These are phyloP conservation scores for Theobroma grandiflorum DNA, from an alignment of 441 rosid genomes.

Conservation along the genomic window DNA sequence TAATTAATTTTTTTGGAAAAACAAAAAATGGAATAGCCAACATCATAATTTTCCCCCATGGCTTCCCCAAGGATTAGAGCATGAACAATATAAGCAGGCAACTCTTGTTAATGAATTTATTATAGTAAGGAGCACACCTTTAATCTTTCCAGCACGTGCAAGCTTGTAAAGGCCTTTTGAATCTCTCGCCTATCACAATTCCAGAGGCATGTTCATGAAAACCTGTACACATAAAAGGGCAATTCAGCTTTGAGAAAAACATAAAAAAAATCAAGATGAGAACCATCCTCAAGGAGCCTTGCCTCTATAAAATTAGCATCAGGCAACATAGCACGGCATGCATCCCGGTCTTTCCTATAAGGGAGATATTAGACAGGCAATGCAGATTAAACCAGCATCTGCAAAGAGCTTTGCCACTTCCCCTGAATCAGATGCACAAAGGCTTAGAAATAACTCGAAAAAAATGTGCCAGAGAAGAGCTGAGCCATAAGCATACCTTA, in stretches of 20 bases:
- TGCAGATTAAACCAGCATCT: conserved; percentile 89
- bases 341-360: conserved; percentile 82
- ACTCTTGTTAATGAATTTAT: neutral
- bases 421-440: conserved; percentile 46
- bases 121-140: conserved; percentile 49
- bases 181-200: conserved; percentile 84
- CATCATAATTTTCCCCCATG: too few species aligned
- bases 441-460: conserved; percentile 1
- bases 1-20: too few species aligned
- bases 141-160: conserved; percentile 89
- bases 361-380: conserved; percentile 93
- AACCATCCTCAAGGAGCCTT: conserved; percentile 33
- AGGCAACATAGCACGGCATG: conserved; percentile 78
- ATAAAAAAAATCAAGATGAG: conserved; percentile 10
- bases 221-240: conserved; percentile 51
- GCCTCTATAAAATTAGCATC: conserved; percentile 78
- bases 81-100: neutral
- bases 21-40: too few species aligned
- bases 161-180: conserved; percentile 90
- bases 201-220: conserved; percentile 85
- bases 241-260: conserved; percentile 20
- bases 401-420: conserved; percentile 93
- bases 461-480: conserved; percentile 16
- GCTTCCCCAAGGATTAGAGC: too few species aligned
- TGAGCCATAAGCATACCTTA: neutral